Conservation (phyloP, 2,329 filamentous ascomycete genomes). For the Pseudogymnoascus sp. region DNA sequence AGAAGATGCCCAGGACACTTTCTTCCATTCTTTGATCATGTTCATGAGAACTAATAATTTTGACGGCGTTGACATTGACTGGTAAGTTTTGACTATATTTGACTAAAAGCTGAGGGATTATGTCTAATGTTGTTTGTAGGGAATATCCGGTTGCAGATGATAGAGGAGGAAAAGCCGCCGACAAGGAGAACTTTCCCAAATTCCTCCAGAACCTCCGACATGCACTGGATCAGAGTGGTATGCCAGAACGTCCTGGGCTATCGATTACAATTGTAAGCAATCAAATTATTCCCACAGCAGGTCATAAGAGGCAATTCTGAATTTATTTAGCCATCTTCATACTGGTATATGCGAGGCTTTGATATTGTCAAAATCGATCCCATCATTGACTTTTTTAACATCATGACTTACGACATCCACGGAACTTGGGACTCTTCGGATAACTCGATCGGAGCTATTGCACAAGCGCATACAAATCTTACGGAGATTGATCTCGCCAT, state of each 20-base stretch:
- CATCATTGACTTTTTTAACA: slow-evolving; percentile 23
- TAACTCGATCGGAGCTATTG: slow-evolving; percentile 29
- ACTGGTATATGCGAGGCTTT: slow-evolving; percentile 27
- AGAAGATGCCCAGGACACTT: slow-evolving; percentile 24
- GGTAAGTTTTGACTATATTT: slow-evolving; percentile 18
- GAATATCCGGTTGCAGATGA: slow-evolving; percentile 31
- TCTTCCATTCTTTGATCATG: slow-evolving; percentile 29
- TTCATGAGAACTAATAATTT: slow-evolving; percentile 36
- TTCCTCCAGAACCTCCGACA: slow-evolving; percentile 17
- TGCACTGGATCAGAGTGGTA: not conserved
- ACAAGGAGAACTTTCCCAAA: slow-evolving; percentile 28
- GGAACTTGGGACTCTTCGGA: slow-evolving; percentile 33
- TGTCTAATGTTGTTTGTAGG: not conserved
- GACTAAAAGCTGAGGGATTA: not conserved
- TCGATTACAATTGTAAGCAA: not conserved
- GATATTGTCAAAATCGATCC: slow-evolving; percentile 18
- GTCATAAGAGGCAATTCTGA: not conserved
- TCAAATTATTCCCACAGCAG: not conserved
- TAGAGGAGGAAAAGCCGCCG: slow-evolving; percentile 30
- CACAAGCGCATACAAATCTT: slow-evolving; percentile 36
- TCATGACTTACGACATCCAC: slow-evolving; percentile 24
- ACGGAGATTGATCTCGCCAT: slow-evolving; percentile 36
- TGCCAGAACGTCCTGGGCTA: not conserved
- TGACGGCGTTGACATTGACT: slow-evolving; percentile 37
- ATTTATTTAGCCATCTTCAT: slow-evolving; percentile 15